Evolutionary conservation across 495 filamentous ascomycete genomes (phyloP).

Genomic region (Aspergillus bridgeri): DNA sequence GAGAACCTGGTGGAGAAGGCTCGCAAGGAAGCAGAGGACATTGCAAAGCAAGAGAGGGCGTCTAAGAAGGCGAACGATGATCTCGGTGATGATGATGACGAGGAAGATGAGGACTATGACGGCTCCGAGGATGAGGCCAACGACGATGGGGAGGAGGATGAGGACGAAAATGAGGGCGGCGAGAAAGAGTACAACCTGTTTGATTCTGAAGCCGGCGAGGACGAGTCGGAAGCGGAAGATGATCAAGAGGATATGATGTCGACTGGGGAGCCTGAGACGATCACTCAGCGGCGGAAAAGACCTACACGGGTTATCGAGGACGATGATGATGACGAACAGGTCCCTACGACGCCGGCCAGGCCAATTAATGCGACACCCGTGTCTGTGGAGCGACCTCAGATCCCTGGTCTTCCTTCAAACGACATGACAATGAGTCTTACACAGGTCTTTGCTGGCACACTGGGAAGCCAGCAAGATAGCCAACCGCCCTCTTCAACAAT

Average conservation of each 20-base stretch:
- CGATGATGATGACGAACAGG: conserved; percentile 49
- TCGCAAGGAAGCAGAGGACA: conserved; percentile 71
- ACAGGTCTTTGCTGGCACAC: conserved; percentile 89
- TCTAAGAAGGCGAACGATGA: conserved; percentile 67
- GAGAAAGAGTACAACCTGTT: conserved; percentile 38
- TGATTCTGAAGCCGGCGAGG: conserved; percentile 30
- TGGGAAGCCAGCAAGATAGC: conserved; percentile 54
- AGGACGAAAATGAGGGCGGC: conserved; percentile 46
- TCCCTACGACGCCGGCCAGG: conserved; percentile 34
- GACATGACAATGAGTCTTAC: conserved; percentile 71
- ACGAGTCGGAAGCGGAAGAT: conserved; percentile 35
- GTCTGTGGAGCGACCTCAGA: conserved; percentile 39
- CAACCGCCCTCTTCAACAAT: conserved; percentile 47
- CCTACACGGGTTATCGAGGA: conserved; percentile 44
- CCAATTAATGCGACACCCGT: conserved; percentile 22
- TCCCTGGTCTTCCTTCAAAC: conserved; percentile 53
- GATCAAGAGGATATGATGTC: conserved; percentile 25
- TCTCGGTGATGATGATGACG: conserved; percentile 40
- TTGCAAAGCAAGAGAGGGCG: conserved; percentile 71
- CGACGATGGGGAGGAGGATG: conserved; percentile 31
- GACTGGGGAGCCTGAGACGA: conserved; percentile 24
- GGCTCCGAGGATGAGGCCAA: conserved; percentile 54
- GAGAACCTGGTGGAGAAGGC: conserved; percentile 87
- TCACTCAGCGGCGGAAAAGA: conserved; percentile 34
- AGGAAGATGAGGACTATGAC: conserved; percentile 43